These are phyloP conservation scores for Colletotrichum higginsianum DNA, from an alignment of 2,329 filamentous ascomycete species.

Conservation along the genomic window DNA sequence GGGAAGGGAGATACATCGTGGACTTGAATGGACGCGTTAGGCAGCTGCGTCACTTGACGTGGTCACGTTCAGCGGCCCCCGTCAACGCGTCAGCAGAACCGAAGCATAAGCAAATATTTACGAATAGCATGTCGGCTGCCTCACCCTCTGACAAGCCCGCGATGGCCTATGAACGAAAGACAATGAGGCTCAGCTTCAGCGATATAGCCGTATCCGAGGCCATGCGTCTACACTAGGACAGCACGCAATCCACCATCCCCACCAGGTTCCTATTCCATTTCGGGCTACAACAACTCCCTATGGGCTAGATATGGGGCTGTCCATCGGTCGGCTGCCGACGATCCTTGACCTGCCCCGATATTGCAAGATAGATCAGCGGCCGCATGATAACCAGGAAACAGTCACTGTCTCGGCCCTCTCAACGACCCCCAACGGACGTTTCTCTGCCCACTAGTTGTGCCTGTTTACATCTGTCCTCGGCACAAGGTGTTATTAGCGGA, in stretches of 20 bases:
- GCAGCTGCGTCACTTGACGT: constrained; percentile 15
- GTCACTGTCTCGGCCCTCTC: constrained; percentile 3
- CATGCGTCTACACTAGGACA: neutral
- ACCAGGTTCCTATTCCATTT: neutral
- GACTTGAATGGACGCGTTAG: neutral
- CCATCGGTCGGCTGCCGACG: neutral
- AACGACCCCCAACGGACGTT: neutral
- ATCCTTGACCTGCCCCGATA: neutral
- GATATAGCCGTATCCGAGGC: neutral
- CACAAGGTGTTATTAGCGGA: neutral
- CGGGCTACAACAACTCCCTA: neutral
- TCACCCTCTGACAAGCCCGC: constrained; percentile 2
- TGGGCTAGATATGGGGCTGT: neutral
- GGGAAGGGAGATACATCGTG: neutral
- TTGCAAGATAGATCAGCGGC: constrained; percentile 6
- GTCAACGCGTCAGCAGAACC: constrained; percentile 17
- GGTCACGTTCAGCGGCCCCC: neutral
- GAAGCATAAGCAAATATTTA: neutral
- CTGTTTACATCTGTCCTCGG: neutral
- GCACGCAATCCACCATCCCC: constrained; percentile 1
- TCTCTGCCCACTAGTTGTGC: constrained; percentile 11
- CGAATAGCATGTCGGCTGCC: constrained; percentile 13
- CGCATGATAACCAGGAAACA: constrained; percentile 14
- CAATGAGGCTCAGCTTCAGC: constrained; percentile 18
- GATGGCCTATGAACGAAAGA: neutral